Base-by-base conservation (phyloP, 805 yeast genomes). In the Candida sphagnicola region DNA sequence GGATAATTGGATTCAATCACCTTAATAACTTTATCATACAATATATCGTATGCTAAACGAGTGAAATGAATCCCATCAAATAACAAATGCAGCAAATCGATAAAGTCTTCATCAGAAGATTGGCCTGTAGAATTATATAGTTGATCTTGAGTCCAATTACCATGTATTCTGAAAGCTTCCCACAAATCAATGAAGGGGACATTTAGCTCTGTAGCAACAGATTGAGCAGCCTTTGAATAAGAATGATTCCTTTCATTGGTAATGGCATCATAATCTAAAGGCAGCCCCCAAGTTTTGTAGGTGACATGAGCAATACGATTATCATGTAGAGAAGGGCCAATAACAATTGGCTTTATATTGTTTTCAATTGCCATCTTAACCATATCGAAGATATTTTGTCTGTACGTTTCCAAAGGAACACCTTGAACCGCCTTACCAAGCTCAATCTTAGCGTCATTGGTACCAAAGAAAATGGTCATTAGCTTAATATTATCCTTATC, bases 401-500 rank as follows among this genome's bases (percentile, higher is more conserved):
- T 41, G 52, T 61, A 86, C 40, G 71, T 62, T 0, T 58, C 72
- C 3, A 82, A 14, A 1, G 77, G 74, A 8, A 86, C 86, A 16
- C 61, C 60, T 44, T 65, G 72, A 35, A 53, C 42, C n/a, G n/a
- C n/a, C 6, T 47, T 46, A 30, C 43, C 48, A 3, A 54, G 45
- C 2, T 38, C 23, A 28, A 33, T 40, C 6, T 37, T 32, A 1
- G 67, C 62, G 56, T 89, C 97, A 53, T 89, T 89, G 11, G 95
- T 75, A 3, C 96, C 96, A 49, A 86, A 78, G 54, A 84, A 88
- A 2, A 88, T 62, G 8, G 80, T 76, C 42, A 78, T 65, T 34
- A 74, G 59, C 44, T 80, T 59, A 24, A 65, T 41, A 18, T 51
- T 46, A 12, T 50, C 50, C 19, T 42, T 39, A 1, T 38, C 36